These are phyloP conservation scores for Neofusicoccum sp. DNA, from an alignment of 2,329 filamentous ascomycete species.

Conservation along the genomic window DNA sequence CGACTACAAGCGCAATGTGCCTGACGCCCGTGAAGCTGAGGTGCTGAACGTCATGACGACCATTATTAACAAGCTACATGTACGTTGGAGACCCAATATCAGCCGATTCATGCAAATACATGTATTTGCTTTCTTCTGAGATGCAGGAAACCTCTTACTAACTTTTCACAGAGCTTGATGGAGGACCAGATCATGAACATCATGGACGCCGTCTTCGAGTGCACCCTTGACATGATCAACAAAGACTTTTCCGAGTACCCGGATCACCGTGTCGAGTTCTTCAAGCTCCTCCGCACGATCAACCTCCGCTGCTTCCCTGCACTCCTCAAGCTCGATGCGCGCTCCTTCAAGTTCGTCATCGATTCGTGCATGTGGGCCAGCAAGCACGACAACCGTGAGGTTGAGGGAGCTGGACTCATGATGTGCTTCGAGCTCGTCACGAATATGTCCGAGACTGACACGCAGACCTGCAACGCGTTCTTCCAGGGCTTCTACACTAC, in stretches of 20 bases:
- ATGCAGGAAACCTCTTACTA: not conserved
- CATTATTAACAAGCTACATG: conserved; percentile 93
- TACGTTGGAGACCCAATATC: conserved; percentile 65
- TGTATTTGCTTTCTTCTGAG: conserved; percentile 18
- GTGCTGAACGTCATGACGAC: conserved; percentile 97
- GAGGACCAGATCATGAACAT: conserved; percentile 97
- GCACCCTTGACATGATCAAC: conserved; percentile 99
- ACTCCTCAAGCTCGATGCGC: conserved; percentile 88
- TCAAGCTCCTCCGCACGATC: conserved; percentile 93
- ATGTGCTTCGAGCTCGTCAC: conserved; percentile 98
- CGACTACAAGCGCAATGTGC: conserved; percentile 96
- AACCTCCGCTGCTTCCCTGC: conserved; percentile 97
- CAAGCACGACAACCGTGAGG: conserved; percentile 98
- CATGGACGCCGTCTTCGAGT: conserved; percentile 98
- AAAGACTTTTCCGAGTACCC: conserved; percentile 99
- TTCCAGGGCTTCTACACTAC: conserved; percentile 97
- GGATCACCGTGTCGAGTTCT: conserved; percentile 98
- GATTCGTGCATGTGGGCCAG: conserved; percentile 99
- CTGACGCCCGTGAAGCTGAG: conserved; percentile 93
- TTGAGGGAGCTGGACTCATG: conserved; percentile 92
- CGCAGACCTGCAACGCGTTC: conserved; percentile 85
- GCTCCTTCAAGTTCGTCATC: conserved; percentile 99
- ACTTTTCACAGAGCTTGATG: conserved; percentile 73
- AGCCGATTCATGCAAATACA: conserved; percentile 51
- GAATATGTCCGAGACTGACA: conserved; percentile 93